phyloP scores from a whole-genome alignment of 2,329 filamentous ascomycete genomes.

The Fusarium falciforme region DNA sequence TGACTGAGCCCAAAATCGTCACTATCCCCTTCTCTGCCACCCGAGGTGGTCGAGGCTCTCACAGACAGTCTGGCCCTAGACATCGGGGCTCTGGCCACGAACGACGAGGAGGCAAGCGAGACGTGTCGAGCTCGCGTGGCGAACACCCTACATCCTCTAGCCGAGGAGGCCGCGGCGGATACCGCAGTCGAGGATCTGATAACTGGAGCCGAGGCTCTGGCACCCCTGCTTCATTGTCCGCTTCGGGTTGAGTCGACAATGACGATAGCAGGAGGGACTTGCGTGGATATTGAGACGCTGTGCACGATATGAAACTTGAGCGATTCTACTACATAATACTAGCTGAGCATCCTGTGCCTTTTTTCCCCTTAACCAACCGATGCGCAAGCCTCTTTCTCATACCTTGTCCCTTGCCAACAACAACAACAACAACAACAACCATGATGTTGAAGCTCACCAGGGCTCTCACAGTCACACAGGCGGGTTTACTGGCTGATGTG shows the following conservation, averaged over 20 bases:
- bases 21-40: constrained; percentile 51
- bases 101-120: constrained; percentile 49
- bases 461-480: constrained; percentile 8
- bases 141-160: constrained; percentile 41
- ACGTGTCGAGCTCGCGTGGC: constrained; percentile 45
- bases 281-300: constrained; percentile 16
- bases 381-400: constrained; percentile 9
- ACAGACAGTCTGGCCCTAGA: constrained; percentile 43
- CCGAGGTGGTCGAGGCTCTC: constrained; percentile 47
- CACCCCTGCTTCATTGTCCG: constrained; percentile 39
- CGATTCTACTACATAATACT: constrained; percentile 35
- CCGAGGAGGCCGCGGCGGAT: constrained; percentile 54
- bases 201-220: constrained; percentile 54
- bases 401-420: constrained; percentile 1
- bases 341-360: constrained; percentile 32
- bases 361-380: constrained; percentile 5
- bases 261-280: constrained; percentile 14
- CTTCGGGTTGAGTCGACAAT: constrained; percentile 29
- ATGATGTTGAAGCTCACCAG: constrained; percentile 1
- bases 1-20: constrained; percentile 53
- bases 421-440: background rate
- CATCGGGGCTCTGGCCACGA: constrained; percentile 47
- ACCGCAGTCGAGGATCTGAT: constrained; percentile 54
- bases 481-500: constrained; percentile 2
- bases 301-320: constrained; percentile 17